A percentile compares a stretch with the other conserved stretches of the same genome.
These are phyloP conservation scores for Lolium perenne DNA, from an alignment of 176 grass and related monocot species.

Conservation along the genomic window DNA sequence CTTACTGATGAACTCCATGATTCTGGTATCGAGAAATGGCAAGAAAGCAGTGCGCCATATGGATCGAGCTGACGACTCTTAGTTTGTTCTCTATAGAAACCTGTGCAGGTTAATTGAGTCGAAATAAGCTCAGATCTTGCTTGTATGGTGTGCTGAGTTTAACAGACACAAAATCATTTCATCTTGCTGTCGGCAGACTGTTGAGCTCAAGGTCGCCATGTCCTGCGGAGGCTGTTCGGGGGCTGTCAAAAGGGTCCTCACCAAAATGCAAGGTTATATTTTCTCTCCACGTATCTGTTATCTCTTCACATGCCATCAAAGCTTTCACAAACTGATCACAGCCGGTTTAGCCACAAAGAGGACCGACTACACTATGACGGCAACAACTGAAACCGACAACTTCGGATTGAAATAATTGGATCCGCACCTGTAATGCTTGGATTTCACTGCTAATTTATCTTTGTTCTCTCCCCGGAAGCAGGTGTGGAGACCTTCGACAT, in stretches of 20 bases:
- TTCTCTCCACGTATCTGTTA: not conserved
- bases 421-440: not conserved
- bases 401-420: not conserved
- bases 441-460: not conserved
- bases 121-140: not conserved
- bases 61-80: not conserved
- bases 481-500: slow-evolving; percentile 89
- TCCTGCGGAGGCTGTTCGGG: slow-evolving; percentile 82
- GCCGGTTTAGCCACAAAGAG: too few relatives aligned
- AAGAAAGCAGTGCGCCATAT: not conserved
- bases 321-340: not conserved
- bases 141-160: not conserved
- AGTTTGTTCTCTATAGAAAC: not conserved
- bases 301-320: not conserved
- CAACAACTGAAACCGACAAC: not conserved
- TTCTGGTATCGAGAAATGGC: not conserved
- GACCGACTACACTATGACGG: too few relatives aligned
- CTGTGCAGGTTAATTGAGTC: not conserved
- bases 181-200: slow-evolving; percentile 53
- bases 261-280: slow-evolving; percentile 82
- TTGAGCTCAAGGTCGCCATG: slow-evolving; percentile 88
- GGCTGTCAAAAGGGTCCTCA: slow-evolving; percentile 73
- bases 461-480: slow-evolving; percentile 38
- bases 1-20: not conserved
- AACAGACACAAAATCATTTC: not conserved